phyloP scores from a whole-genome alignment of 1,284 basidiomycete species.

The Pisolithus thermaeus region DNA sequence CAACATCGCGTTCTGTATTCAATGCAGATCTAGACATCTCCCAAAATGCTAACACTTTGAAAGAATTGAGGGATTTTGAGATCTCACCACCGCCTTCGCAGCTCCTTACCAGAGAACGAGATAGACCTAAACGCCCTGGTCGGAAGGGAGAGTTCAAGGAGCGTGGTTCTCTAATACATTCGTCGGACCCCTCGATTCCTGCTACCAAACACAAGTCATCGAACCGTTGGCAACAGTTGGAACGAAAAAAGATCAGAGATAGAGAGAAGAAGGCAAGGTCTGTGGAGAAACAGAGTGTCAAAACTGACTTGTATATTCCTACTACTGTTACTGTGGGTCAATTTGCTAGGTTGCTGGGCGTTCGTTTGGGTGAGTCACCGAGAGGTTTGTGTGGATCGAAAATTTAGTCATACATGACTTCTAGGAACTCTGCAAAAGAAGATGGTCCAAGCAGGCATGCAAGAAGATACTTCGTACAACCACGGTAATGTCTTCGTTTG shows the following conservation, averaged over 20 bases:
- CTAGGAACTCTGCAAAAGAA: slow-evolving; percentile 56
- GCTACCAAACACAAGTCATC: slow-evolving; percentile 2
- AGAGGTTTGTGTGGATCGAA: background rate
- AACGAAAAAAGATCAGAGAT: slow-evolving; percentile 17
- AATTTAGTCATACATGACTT: slow-evolving; percentile 8
- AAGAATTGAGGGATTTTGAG: background rate
- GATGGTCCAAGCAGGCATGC: slow-evolving; percentile 68
- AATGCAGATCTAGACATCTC: too few relatives aligned
- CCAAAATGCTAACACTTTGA: background rate
- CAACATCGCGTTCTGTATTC: too few relatives aligned
- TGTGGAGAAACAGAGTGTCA: slow-evolving; percentile 23
- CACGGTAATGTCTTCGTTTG: slow-evolving; percentile 44
- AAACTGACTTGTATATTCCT: slow-evolving; percentile 71
- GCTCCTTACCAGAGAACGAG: background rate
- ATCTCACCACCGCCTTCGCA: background rate
- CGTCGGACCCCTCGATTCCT: slow-evolving; percentile 2
- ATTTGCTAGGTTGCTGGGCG: slow-evolving; percentile 65
- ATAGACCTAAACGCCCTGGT: slow-evolving; percentile 4
- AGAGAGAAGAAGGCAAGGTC: slow-evolving; percentile 19
- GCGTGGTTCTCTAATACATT: slow-evolving; percentile 10
- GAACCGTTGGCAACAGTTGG: background rate
- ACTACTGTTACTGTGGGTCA: slow-evolving; percentile 70
- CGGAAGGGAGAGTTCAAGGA: slow-evolving; percentile 13
- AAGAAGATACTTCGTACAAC: slow-evolving; percentile 58
- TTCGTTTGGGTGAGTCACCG: slow-evolving; percentile 56